Evolutionary conservation across 306 rosid genomes (phyloP), one percentile per base, ranked within the genome.

Genomic region (Chamaecrista fasciculata): DNA sequence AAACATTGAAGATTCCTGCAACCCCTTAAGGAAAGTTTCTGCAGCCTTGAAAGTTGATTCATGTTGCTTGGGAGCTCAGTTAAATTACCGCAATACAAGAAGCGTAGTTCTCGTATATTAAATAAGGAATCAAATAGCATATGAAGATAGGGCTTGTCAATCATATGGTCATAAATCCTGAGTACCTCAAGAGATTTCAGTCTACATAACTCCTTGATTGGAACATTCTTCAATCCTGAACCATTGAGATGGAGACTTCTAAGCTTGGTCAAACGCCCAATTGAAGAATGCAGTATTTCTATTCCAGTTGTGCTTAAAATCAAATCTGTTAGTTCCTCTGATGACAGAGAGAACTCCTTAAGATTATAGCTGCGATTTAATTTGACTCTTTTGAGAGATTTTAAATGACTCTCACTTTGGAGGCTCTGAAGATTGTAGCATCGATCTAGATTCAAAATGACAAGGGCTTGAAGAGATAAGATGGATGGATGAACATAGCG

Each of bases 251-350:
- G 0, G 12, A 55, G 21, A 0, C 0, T 0, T 9, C 5, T 0
- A 1, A 55, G 62, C 3, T 55, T 6, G 6, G 11, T 9, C 20
- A 55, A 4, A 28, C 11, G 39, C 20, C 62, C 39, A 7, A 55
- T 55, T 15, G 62, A 15, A 4, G 31, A 14, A 18, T 26, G 3
- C 62, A 55, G 28, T 26, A 14, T 26, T 11, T 55, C 11, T 1
- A 55, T 8, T 2, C 21, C 12, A 9, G 2, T 5, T 0, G 0
- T 0, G 0, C 0, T 0, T 55, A 55, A 5, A 0, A 0, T 0
- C 12, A 55, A 26, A 2, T 0, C 0, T 6, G 0, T 0, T 5
- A 55, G 0, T 55, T 26, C 9, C 2, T 55, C 11, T 2, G 39
- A 55, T 3, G 62, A 55, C 4, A 55, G 15, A 11, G 62, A 55